These are phyloP conservation scores for Saprolegnia diclina DNA, from an alignment of 352 stramenopile species.

Conservation along the genomic window DNA sequence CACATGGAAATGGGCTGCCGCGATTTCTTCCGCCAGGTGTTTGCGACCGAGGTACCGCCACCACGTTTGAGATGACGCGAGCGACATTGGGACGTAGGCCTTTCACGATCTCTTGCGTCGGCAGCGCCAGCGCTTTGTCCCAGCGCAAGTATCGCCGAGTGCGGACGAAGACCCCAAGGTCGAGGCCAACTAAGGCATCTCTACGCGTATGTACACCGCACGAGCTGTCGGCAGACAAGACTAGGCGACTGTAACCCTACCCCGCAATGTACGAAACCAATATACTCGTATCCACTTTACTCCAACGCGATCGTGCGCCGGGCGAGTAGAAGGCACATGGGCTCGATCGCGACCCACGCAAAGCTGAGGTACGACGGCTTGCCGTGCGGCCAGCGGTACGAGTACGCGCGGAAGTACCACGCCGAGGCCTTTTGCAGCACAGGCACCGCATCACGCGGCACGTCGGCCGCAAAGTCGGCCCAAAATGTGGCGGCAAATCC, in stretches of 20 bases:
- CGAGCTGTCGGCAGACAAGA: too few species aligned
- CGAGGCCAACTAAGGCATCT: too few species aligned
- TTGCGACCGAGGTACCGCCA: constrained; percentile 53
- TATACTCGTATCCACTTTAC: too few species aligned
- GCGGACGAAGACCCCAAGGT: too few species aligned
- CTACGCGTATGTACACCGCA: too few species aligned
- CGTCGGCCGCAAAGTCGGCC: constrained; percentile 40
- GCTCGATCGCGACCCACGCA: constrained; percentile 58
- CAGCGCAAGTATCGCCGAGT: too few species aligned
- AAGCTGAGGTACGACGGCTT: constrained; percentile 49
- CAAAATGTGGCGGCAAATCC: constrained; percentile 36
- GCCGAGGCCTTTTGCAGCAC: constrained; percentile 45
- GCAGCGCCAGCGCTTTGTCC: constrained; percentile 42
- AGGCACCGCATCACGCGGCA: constrained; percentile 26
- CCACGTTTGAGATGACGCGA: too few species aligned
- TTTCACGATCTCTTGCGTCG: constrained; percentile 51
- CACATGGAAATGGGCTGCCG: constrained; percentile 64
- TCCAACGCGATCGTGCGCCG: too few species aligned
- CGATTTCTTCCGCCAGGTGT: constrained; percentile 73
- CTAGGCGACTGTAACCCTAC: too few species aligned
- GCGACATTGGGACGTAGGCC: constrained; percentile 35
- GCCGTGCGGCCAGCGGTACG: constrained; percentile 33
- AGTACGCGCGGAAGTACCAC: constrained; percentile 62
- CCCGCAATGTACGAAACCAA: too few species aligned
- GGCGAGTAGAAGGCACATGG: background rate